A percentile compares a stretch with the other conserved stretches of the same genome.
phyloP scores from a whole-genome alignment of 139 green algal genomes.

The Volvox reticuliferus region DNA sequence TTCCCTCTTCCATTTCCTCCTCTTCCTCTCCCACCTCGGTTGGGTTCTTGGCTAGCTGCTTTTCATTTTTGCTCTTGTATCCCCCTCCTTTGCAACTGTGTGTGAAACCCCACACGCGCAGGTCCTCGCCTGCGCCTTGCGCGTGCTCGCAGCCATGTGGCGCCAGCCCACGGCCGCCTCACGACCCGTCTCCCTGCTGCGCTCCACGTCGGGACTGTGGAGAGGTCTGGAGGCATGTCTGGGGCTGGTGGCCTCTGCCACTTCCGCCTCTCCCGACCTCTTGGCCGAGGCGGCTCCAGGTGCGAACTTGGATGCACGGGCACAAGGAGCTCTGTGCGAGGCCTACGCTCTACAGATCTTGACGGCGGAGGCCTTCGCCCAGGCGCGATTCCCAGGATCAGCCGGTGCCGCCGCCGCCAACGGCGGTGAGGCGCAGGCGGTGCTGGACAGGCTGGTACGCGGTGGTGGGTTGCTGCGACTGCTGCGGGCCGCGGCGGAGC shows the following conservation, averaged over 20 bases:
- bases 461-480: neutral
- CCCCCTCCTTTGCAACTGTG: too few species aligned
- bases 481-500: neutral
- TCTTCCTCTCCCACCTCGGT: neutral
- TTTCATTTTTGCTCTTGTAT: too few species aligned
- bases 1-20: too few species aligned
- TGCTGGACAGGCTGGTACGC: neutral
- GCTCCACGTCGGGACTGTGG: conserved; percentile 63
- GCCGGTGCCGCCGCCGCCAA: conserved; percentile 28
- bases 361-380: conserved; percentile 38
- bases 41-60: neutral
- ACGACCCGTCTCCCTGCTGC: conserved; percentile 62
- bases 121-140: conserved; percentile 64
- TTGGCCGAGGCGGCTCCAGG: neutral
- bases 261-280: neutral
- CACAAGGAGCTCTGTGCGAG: conserved; percentile 23
- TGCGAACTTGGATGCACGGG: neutral
- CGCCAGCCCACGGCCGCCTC: conserved; percentile 55
- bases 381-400: neutral
- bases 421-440: neutral
- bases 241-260: neutral
- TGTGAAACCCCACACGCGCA: neutral
- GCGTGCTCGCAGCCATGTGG: conserved; percentile 69
- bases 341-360: conserved; percentile 53
- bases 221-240: conserved; percentile 37